Evolutionary conservation across 2,329 filamentous ascomycete genomes (phyloP).

Genomic region (Neopestalotiopsis sp.): DNA sequence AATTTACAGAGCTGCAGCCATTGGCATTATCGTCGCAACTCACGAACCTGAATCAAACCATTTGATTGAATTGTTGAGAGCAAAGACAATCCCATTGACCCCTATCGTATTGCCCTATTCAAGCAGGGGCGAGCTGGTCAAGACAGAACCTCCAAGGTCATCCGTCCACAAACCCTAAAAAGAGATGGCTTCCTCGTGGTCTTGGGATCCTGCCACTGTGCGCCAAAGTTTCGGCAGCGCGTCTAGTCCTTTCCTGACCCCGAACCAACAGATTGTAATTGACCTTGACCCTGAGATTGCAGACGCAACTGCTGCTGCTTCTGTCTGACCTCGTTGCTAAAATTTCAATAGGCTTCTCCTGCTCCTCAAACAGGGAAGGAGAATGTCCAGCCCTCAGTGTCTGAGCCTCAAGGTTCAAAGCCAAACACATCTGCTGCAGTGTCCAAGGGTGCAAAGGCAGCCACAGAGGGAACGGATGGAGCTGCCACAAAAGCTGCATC

Average conservation of each 20-base stretch:
- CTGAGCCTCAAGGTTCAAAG: not conserved
- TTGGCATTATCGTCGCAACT: not conserved
- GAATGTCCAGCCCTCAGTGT: conserved; percentile 4
- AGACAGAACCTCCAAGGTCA: not conserved
- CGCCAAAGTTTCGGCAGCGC: conserved; percentile 5
- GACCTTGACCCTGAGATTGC: not conserved
- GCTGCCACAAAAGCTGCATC: not conserved
- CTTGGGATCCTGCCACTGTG: conserved; percentile 21
- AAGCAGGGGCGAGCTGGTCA: not conserved
- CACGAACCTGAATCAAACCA: not conserved
- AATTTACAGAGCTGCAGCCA: not conserved
- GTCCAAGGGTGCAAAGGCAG: not conserved
- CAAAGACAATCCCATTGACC: not conserved
- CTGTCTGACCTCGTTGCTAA: not conserved
- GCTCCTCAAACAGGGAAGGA: not conserved
- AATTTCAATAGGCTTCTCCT: not conserved
- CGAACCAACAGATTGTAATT: conserved; percentile 6
- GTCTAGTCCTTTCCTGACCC: conserved; percentile 7
- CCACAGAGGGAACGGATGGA: not conserved
- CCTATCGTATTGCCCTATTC: not conserved
- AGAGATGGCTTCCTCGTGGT: conserved; percentile 19
- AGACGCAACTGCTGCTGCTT: not conserved
- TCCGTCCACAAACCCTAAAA: conserved; percentile 1
- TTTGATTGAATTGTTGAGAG: not conserved
- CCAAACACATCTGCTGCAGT: conserved; percentile 9